These are phyloP conservation scores for Sarocladium strictum DNA, from an alignment of 2,329 filamentous ascomycete species.

Conservation along the genomic window DNA sequence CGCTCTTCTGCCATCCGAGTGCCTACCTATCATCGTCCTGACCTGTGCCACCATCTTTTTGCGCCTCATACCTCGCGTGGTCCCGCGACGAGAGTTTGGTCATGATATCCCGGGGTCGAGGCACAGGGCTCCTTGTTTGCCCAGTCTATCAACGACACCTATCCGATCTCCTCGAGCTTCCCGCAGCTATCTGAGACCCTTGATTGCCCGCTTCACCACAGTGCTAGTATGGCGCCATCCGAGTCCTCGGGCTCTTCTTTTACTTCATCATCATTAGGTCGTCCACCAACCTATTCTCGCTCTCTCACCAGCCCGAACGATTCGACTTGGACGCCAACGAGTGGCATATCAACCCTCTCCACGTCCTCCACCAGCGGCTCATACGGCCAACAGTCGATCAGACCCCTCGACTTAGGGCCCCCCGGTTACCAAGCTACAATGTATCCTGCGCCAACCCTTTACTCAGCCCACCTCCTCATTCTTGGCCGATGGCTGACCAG, in stretches of 20 bases:
- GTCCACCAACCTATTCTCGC: conserved; percentile 34
- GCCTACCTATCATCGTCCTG: background rate
- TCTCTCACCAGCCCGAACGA: conserved; percentile 37
- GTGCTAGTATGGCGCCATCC: conserved; percentile 30
- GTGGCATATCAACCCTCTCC: conserved; percentile 37
- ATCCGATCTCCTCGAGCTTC: background rate
- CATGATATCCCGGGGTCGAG: background rate
- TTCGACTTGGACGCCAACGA: conserved; percentile 41
- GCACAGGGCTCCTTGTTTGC: background rate
- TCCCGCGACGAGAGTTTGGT: conserved; percentile 2
- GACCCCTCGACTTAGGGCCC: conserved; percentile 44
- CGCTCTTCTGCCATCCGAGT: background rate
- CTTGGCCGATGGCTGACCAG: conserved; percentile 6
- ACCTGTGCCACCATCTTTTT: background rate
- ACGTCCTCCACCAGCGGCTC: conserved; percentile 32
- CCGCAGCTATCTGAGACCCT: background rate
- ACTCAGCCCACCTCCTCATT: conserved; percentile 7
- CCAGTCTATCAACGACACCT: background rate
- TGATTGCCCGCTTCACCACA: too few species aligned
- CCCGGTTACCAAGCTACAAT: conserved; percentile 50
- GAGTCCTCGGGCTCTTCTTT: conserved; percentile 45
- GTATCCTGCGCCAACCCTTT: conserved; percentile 24
- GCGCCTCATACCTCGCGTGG: background rate
- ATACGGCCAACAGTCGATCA: conserved; percentile 32
- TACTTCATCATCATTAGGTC: conserved; percentile 37